Evolutionary conservation across 306 rosid genomes (phyloP), one percentile per base, ranked within the genome.

Genomic region (Quercus wislizeni): DNA sequence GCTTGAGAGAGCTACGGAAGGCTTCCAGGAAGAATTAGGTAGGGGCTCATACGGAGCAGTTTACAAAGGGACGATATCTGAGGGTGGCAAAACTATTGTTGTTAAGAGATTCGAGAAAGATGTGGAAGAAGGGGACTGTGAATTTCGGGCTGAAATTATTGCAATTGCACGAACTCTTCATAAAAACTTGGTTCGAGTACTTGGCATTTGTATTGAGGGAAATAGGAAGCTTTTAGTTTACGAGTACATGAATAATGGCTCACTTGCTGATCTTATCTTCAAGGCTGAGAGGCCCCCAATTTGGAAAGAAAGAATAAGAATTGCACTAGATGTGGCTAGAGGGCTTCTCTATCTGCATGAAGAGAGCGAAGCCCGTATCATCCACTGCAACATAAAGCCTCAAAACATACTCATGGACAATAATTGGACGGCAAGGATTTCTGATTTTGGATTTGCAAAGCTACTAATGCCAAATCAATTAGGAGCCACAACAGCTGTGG

Each of bases 401-500:
- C 68, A 27, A 14, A 62, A 62, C n/a, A 62, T 62, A 25, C 68
- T 62, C 3, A 62, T 62, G 38, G 68, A 27, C 5, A n/a, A 62
- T 27, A 62, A 15, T 4, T 62, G 68, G 68, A 62, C 1, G 0
- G 68, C 68, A 13, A 62, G 13, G 68, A 62, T 62, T 5, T 62
- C 68, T 5, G 68, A 62, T 62, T 62, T 62, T 1, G 68, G 68
- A 1, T 62, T 62, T 30, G 68, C 68, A 5, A 62, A 62, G 3
- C n/a, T 25, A 0, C 28, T 62, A 13, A 30, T 25, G 0, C n/a
- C 9, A 13, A 27, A 27, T 62, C 68, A 62, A 62, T 62, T 4
- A 27, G 3, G n/a, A 13, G 28, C 10, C 14, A 12, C 35, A 0
- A 4, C 2, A 3, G 0, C 0, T 2, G 0, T 0, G 9, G 9